Base-by-base conservation (phyloP, 139 green algal genomes). In the Chlorella sp. region DNA sequence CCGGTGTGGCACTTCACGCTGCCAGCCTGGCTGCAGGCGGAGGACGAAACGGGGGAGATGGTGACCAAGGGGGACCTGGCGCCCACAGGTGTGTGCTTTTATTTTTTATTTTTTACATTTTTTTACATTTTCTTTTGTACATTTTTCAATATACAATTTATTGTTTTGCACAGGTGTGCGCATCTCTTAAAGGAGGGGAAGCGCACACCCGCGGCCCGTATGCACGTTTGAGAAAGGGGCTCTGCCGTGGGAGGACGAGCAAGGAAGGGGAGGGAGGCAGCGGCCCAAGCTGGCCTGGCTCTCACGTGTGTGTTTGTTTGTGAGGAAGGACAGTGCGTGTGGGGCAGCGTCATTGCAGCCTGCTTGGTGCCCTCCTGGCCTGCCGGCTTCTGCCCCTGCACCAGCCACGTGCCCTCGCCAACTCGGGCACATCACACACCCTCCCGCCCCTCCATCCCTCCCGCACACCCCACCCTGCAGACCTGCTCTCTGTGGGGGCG, bases 21-120 rank as follows among this genome's bases (percentile, higher is more conserved):
- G n/a, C 96, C 96, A 5, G 94, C 48, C 26, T 92, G 83, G 69
- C 32, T 88, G 64, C 73, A 93, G 82, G 30, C 76, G 34, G 66
- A 92, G 53, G 93, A 96, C 60, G 93, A 93, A 53, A 66, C 92
- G 7, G 95, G 94, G 15, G 36, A 91, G 18, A 48, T 85, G 36
- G 85, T 95, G 21, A 92, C 86, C 1, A 78, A 88, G 3, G 81
- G 68, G 2, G 81, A 89, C 37, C 14, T 94, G 40, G 86, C 90
- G 21, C 89, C 90, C 42, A 90, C 88, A 19, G 93, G 95, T 71
- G 57, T 19, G 81, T 0, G 30, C 7, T n/a, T n/a, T n/a, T n/a
- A n/a, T n/a, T n/a, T n/a, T n/a, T n/a, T n/a, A n/a, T n/a, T n/a
- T n/a, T n/a, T n/a, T n/a, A n/a, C n/a, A n/a, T n/a, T n/a, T n/a